Conservation (phyloP, 768 basidiomycete genomes). For the Xanthoconium stramineum region DNA sequence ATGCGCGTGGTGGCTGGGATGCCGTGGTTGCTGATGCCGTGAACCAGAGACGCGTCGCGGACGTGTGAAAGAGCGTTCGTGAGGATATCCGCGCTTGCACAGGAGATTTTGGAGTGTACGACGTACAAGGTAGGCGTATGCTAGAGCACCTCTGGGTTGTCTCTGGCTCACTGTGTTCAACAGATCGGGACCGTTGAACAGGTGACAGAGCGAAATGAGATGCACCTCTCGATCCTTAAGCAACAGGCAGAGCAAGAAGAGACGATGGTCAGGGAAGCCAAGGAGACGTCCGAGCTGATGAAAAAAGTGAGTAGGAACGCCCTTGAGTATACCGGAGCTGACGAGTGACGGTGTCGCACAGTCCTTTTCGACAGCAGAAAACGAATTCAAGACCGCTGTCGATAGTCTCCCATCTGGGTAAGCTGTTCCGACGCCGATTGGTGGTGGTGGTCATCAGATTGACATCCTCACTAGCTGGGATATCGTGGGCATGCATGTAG, state of each 20-base stretch:
- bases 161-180: not conserved
- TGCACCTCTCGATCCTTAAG: constrained; percentile 13
- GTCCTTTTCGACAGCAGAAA: constrained; percentile 15
- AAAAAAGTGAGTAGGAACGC: constrained; percentile 3
- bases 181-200: constrained; percentile 15
- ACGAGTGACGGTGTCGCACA: not conserved
- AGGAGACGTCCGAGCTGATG: constrained; percentile 17
- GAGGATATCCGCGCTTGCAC: constrained; percentile 14
- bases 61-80: constrained; percentile 15
- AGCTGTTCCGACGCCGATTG: not conserved
- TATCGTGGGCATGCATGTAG: constrained; percentile 14
- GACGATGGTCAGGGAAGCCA: constrained; percentile 12
- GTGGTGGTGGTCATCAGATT: not conserved
- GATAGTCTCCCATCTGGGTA: constrained; percentile 15
- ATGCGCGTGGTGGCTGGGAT: too few relatives aligned
- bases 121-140: constrained; percentile 12
- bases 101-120: constrained; percentile 20
- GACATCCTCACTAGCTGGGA: constrained; percentile 6
- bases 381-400: constrained; percentile 16
- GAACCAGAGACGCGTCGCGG: constrained; percentile 12
- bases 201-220: constrained; percentile 10
- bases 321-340: too few relatives aligned
- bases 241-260: constrained; percentile 14
- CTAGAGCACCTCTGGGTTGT: not conserved
- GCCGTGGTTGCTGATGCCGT: not conserved